Evolutionary conservation across 768 basidiomycete genomes (phyloP), one percentile per base, ranked within the genome.

Genomic region (Pleurotus eryngii): DNA sequence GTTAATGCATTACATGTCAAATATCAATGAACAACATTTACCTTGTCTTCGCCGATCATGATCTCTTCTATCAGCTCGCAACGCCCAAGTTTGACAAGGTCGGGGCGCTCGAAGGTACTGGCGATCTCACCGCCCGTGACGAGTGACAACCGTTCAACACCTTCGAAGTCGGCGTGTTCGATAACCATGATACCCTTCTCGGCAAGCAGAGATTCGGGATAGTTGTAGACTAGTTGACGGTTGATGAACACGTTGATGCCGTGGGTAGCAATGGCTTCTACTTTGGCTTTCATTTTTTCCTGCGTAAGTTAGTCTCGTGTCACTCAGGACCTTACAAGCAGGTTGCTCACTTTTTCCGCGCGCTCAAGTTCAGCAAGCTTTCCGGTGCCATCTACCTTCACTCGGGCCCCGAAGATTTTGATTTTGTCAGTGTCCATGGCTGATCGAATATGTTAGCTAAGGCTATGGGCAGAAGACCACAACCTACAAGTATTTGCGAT

Each of bases 391-490:
- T 98, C 96, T 5, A 98, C 97, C 74, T 95, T 93, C 60, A 98
- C 87, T 38, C 94, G 83, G 0, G 97, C 96, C 43, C 97, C 97
- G 60, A 99, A 99, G 59, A 99, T 89, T 76, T 99, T 99, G 79
- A 98, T 97, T 73, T 99, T 99, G 76, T 99, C 97, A 24, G 97
- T 99, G 74, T 99, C 97, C 97, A 98, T 98, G 3, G 97, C 95
- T 95, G 62, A 30, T 26, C 14, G 43, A 42, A 22, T 26, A 26
- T 26, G 35, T n/a, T 43, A 60, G 47, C 20, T 43, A 40, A 4
- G 58, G 7, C 49, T 56, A 14, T 7, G 11, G 38, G 35, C 3
- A 53, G 38, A 9, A 22, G 35, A 17, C 22, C 8, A 26, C 47
- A 46, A 74, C 92, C 62, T 65, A 95, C 95, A 92, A n/a, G 97